phyloP scores from a whole-genome alignment of 2,329 filamentous ascomycete genomes.

The Hypoxylon sp. region DNA sequence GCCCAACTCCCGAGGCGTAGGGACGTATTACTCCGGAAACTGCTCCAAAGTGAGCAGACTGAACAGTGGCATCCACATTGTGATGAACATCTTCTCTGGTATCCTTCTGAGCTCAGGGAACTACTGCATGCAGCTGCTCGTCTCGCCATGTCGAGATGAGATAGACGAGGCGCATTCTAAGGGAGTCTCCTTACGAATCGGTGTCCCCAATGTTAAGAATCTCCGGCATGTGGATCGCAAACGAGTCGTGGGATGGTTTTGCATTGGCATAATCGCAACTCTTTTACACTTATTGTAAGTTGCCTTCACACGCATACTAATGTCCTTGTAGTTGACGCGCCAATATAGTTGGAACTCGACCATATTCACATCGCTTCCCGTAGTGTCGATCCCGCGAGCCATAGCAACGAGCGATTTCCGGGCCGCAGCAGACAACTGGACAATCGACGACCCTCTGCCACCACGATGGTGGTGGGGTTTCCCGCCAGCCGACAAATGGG shows the following conservation, averaged over 20 bases:
- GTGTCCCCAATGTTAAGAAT: slow-evolving; percentile 11
- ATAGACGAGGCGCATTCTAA: slow-evolving; percentile 8
- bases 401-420: slow-evolving; percentile 7
- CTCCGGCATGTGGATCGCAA: slow-evolving; percentile 3
- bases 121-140: slow-evolving; percentile 21
- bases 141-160: slow-evolving; percentile 8
- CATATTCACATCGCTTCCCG: slow-evolving; percentile 10
- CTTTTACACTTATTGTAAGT: slow-evolving; percentile 14
- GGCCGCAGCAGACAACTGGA: not conserved
- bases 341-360: slow-evolving; percentile 14
- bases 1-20: not conserved
- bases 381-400: slow-evolving; percentile 7
- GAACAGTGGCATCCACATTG: slow-evolving; percentile 1
- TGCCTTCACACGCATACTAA: not conserved
- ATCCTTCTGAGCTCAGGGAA: slow-evolving; percentile 6
- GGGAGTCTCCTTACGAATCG: slow-evolving; percentile 6
- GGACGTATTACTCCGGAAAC: not conserved
- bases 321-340: not conserved
- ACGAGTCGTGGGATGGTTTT: slow-evolving; percentile 4
- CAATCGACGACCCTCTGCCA: not conserved
- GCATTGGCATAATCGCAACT: slow-evolving; percentile 1
- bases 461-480: not conserved
- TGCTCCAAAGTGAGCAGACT: not conserved
- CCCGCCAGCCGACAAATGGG: not conserved
- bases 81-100: slow-evolving; percentile 7